phyloP scores from a whole-genome alignment of 129 eudicot species.

The Gnaphalium uliginosum region DNA sequence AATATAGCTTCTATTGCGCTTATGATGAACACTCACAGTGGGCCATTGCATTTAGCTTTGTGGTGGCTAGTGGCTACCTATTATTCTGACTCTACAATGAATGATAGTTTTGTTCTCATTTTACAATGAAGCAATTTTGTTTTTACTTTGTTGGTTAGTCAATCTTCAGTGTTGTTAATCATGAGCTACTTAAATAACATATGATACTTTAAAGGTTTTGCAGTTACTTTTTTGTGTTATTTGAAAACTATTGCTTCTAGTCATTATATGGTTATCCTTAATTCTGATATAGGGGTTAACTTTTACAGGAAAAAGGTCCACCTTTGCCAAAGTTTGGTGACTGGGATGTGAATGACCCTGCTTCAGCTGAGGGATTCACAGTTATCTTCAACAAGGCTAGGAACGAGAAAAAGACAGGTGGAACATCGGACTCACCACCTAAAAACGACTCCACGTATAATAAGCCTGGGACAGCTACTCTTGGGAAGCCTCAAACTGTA shows the following conservation, averaged over 20 bases:
- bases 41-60: neutral
- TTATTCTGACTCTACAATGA: neutral
- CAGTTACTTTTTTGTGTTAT: neutral
- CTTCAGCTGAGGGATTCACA: slow-evolving; percentile 87
- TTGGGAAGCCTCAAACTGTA: slow-evolving; percentile 80
- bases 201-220: neutral
- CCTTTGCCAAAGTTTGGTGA: slow-evolving; percentile 92
- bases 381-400: slow-evolving; percentile 82
- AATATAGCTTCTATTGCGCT: too few species aligned
- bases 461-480: slow-evolving; percentile 51
- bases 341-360: slow-evolving; percentile 90
- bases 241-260: neutral
- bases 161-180: neutral
- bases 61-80: neutral
- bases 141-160: neutral
- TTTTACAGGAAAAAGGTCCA: slow-evolving; percentile 66
- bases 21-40: too few species aligned
- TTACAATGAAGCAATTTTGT: neutral
- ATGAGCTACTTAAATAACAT: neutral
- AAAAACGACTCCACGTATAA: slow-evolving; percentile 51
- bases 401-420: slow-evolving; percentile 76
- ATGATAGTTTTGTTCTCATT: neutral
- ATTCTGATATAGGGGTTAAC: neutral
- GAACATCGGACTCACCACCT: slow-evolving; percentile 65
- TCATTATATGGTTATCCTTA: neutral